Evolutionary conservation across 2,329 filamentous ascomycete species (phyloP), one percentile per base, ranked within the genome.

Genomic region (Pseudogymnoascus sp.): DNA sequence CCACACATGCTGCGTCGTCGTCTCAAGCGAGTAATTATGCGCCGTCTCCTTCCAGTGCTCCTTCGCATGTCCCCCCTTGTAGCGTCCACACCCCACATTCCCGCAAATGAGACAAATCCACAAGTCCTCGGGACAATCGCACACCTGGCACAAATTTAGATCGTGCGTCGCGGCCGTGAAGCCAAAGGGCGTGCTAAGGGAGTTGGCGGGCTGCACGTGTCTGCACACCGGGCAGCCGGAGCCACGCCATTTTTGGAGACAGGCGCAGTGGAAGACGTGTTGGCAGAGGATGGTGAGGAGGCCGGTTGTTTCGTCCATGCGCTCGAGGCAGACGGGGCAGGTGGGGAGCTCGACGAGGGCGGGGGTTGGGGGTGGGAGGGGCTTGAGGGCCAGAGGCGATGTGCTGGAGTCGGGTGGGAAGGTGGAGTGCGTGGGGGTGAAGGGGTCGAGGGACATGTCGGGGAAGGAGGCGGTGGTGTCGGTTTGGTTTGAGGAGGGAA

Each of bases 81-180:
- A 99, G 30, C 94, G 85, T 1, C 94, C 94, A 70, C 94, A 99
- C 0, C 94, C 94, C 25, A 96, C 87, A 67, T 89, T 90, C 41
- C 92, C 93, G 70, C 93, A 97, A 63, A 97, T 91, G 3, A 97
- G 81, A 72, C 93, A 97, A 64, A 97, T 91, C 93, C 93, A 97
- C 2, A 97, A 82, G 69, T 96, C 95, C 20, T 87, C 81, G 0
- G 87, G 81, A 5, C 86, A 87, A 69, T 91, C 89, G 72, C 93
- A 97, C 4, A 90, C 82, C 57, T 81, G 86, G 74, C 93, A 97
- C 43, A 95, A 61, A n/a, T 79, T 65, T 89, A 91, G 25, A 85
- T 84, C 2, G 76, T 77, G 16, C 76, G 76, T 0, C 37, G 69
- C 69, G 12, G 66, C 65, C 4, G 65, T 66, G 34, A 73, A 68